A percentile compares a stretch with the other conserved stretches of the same genome.
phyloP scores from a whole-genome alignment of 208 protist species.

The Leishmania aethiopica region DNA sequence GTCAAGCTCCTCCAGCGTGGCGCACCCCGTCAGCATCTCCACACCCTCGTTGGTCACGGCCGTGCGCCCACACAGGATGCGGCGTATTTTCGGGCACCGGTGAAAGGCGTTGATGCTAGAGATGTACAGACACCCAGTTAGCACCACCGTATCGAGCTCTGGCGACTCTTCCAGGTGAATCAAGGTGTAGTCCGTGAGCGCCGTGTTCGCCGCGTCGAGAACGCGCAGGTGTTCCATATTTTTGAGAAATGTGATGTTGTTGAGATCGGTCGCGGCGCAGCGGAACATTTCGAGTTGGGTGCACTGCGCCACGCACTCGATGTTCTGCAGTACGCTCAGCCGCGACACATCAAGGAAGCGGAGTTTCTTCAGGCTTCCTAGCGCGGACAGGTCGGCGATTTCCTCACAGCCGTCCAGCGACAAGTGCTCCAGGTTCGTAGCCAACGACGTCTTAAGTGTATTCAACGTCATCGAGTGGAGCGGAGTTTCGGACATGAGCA shows the following conservation, averaged over 20 bases:
- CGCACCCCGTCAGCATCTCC: constrained; percentile 53
- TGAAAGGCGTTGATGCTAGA: constrained; percentile 79
- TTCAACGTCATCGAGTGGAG: constrained; percentile 65
- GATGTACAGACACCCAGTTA: constrained; percentile 71
- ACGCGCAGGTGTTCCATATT: constrained; percentile 52
- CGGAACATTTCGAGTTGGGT: constrained; percentile 73
- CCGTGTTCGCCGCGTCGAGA: constrained; percentile 62
- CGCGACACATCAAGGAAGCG: constrained; percentile 80
- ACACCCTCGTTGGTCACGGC: constrained; percentile 78
- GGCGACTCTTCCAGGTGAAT: constrained; percentile 65
- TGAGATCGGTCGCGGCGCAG: constrained; percentile 60
- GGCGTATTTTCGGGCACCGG: constrained; percentile 73
- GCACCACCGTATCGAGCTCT: constrained; percentile 69
- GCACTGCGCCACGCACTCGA: constrained; percentile 55
- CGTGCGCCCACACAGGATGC: constrained; percentile 69
- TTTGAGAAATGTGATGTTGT: constrained; percentile 69
- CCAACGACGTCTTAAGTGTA: constrained; percentile 47
- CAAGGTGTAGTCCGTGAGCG: constrained; percentile 58
- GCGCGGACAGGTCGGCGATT: constrained; percentile 47
- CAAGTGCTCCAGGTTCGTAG: constrained; percentile 61
- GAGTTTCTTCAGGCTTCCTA: constrained; percentile 53
- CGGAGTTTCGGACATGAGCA: constrained; percentile 59
- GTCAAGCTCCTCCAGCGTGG: constrained; percentile 76
- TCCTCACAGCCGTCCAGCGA: constrained; percentile 65
- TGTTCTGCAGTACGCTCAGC: constrained; percentile 49